Conservation (phyloP, 106 monocot genomes). For the Agapanthus africanus region DNA sequence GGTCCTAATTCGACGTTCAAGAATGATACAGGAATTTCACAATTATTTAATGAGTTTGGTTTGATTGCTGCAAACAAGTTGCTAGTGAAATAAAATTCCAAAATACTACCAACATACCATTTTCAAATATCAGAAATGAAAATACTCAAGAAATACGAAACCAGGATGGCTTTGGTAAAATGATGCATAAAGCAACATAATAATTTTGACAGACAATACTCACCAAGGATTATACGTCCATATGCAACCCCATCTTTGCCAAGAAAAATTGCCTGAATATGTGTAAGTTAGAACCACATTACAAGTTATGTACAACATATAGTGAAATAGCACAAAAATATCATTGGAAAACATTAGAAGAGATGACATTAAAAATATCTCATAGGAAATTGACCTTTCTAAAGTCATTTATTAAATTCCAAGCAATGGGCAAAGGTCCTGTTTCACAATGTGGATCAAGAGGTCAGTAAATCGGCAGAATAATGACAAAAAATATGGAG, state of each 20-base stretch:
- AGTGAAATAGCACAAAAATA: background rate
- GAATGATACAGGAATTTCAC: background rate
- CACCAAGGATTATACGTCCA: constrained; percentile 63
- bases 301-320: background rate
- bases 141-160: background rate
- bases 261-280: constrained; percentile 48
- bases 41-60: background rate
- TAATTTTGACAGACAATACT: background rate
- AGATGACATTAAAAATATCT: background rate
- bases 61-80: background rate
- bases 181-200: background rate
- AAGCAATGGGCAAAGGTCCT: constrained; percentile 64
- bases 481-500: too few relatives aligned
- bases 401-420: constrained; percentile 69
- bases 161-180: background rate
- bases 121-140: background rate
- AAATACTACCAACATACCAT: background rate
- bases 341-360: too few relatives aligned
- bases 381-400: constrained; percentile 25
- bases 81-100: background rate
- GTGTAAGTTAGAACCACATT: background rate
- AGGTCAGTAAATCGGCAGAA: too few relatives aligned
- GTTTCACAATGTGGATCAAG: constrained; percentile 17
- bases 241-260: constrained; percentile 48
- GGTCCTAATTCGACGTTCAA: background rate